Evolutionary conservation across 2,329 filamentous ascomycete species (phyloP).

Genomic region (Reticulascus tulasneorum): DNA sequence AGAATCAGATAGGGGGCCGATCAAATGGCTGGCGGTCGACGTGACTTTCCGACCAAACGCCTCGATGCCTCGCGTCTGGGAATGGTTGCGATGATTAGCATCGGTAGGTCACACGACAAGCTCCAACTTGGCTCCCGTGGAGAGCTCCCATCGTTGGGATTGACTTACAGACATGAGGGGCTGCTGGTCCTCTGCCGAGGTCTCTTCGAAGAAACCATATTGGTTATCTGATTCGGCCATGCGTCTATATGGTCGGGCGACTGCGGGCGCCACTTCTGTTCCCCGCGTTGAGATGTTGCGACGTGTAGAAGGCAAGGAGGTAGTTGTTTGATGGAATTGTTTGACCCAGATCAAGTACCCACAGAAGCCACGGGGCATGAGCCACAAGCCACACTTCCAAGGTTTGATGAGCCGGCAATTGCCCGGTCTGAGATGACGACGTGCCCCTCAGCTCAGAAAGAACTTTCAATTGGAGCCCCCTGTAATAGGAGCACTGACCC

Average conservation of each 20-base stretch:
- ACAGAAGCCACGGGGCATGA: too few relatives aligned
- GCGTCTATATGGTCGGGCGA: conserved; percentile 15
- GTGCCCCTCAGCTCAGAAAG: too few relatives aligned
- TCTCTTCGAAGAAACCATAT: conserved; percentile 43
- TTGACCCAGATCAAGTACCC: too few relatives aligned
- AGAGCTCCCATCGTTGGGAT: conserved; percentile 1
- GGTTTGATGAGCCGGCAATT: too few relatives aligned
- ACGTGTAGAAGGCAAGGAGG: too few relatives aligned
- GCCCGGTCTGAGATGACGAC: too few relatives aligned
- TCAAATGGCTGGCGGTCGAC: conserved; percentile 86
- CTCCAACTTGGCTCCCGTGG: conserved; percentile 6
- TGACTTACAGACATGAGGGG: conserved; percentile 36
- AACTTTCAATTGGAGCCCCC: too few relatives aligned
- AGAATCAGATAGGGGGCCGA: conserved; percentile 60
- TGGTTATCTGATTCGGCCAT: conserved; percentile 41
- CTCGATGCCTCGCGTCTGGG: conserved; percentile 79
- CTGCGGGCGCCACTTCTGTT: conserved; percentile 12
- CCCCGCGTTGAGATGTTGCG: too few relatives aligned
- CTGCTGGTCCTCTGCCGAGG: conserved; percentile 41
- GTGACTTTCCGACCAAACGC: conserved; percentile 93
- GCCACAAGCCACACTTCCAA: too few relatives aligned
- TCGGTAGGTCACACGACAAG: conserved; percentile 11
- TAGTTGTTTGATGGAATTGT: too few relatives aligned
- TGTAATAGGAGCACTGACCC: too few relatives aligned
- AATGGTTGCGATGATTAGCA: conserved; percentile 17